A percentile compares a stretch with the other conserved stretches of the same genome.
phyloP scores from a whole-genome alignment of 2,329 filamentous ascomycete species.

The Trichoderma sp. region DNA sequence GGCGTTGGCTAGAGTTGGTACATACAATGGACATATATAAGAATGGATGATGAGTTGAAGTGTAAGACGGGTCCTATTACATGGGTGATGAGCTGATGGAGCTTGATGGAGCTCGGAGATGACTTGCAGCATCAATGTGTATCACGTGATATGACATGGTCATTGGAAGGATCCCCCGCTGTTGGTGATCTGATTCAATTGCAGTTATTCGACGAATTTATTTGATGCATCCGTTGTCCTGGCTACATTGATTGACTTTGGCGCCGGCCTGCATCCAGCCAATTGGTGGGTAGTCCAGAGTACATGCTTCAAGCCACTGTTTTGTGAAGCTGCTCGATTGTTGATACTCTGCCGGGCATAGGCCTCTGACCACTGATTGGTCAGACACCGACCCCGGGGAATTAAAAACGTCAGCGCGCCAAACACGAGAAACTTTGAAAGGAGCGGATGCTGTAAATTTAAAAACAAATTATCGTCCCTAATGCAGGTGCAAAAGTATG shows the following conservation, averaged over 20 bases:
- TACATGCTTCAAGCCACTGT: constrained; percentile 12
- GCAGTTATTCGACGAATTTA: neutral
- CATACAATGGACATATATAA: too few species aligned
- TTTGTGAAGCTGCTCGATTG: constrained; percentile 6
- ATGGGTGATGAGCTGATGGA: too few species aligned
- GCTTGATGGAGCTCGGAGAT: neutral
- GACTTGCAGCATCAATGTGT: neutral
- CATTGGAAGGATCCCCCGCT: neutral
- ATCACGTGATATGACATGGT: constrained; percentile 12
- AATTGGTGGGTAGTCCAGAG: neutral
- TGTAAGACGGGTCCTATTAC: neutral
- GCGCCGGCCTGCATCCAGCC: neutral
- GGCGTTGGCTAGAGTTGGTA: neutral
- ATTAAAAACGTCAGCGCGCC: constrained; percentile 2
- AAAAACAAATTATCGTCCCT: neutral
- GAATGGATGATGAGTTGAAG: neutral
- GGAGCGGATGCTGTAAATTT: neutral
- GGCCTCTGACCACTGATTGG: neutral
- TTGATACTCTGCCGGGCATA: constrained; percentile 14
- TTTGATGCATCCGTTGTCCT: neutral
- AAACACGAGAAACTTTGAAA: constrained; percentile 12
- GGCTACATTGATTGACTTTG: neutral
- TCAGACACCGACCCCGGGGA: neutral
- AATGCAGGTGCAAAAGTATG: neutral
- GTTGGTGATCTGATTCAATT: neutral